phyloP scores from a whole-genome alignment of 352 stramenopile genomes.

The Globisporangium camurandrum region DNA sequence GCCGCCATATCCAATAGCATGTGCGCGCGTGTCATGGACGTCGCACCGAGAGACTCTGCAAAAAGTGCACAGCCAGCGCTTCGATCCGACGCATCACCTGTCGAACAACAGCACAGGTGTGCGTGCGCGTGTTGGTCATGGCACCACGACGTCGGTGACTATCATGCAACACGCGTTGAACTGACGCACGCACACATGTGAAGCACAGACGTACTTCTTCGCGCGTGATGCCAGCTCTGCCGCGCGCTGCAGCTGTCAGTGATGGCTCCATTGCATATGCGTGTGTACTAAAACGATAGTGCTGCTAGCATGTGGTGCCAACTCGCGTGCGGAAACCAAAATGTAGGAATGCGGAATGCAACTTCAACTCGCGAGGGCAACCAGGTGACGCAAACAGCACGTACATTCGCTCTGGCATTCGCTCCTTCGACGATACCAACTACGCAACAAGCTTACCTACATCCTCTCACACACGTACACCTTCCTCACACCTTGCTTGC shows the following conservation, averaged over 20 bases:
- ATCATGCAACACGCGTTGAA: too few species aligned
- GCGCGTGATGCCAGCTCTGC: constrained; percentile 11
- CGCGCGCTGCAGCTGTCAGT: constrained; percentile 7
- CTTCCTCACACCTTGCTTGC: too few species aligned
- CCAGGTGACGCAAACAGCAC: not conserved
- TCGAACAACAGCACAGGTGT: not conserved
- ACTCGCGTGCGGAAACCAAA: constrained; percentile 1
- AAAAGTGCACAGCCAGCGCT: constrained; percentile 39
- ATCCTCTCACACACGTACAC: too few species aligned
- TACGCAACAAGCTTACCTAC: too few species aligned
- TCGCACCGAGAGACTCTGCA: constrained; percentile 39
- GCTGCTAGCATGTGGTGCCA: too few species aligned
- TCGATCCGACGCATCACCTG: constrained; percentile 63
- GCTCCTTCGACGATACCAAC: too few species aligned
- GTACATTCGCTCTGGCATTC: too few species aligned
- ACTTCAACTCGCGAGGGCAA: not conserved
- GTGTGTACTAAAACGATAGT: too few species aligned
- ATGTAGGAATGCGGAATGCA: not conserved
- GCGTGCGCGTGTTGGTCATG: not conserved
- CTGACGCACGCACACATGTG: not conserved
- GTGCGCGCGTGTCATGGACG: too few species aligned
- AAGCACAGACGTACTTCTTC: constrained; percentile 28
- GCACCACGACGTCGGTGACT: too few species aligned
- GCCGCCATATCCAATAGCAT: too few species aligned
- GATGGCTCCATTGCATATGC: not conserved